These are phyloP conservation scores for Pachysandra terminalis DNA, from an alignment of 164 flowering plant species.

Conservation along the genomic window DNA sequence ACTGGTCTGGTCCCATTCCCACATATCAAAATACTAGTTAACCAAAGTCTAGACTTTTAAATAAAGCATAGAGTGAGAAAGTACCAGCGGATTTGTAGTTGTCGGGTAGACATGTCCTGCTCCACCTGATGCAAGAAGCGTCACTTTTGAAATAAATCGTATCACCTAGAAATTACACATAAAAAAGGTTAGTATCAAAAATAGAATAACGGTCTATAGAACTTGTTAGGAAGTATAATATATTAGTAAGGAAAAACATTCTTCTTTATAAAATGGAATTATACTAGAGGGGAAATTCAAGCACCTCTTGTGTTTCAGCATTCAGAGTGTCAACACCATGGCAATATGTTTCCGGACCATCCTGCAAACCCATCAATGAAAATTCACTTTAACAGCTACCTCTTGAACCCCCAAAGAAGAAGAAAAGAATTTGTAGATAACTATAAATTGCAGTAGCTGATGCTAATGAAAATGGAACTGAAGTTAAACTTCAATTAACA, in stretches of 20 bases:
- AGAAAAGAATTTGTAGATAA: neutral
- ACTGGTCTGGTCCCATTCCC: too few species aligned
- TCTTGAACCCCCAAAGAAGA: neutral
- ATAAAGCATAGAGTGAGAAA: neutral
- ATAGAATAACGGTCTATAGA: neutral
- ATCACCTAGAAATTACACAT: slow-evolving; percentile 48
- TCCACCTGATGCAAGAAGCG: slow-evolving; percentile 95
- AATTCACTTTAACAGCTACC: neutral
- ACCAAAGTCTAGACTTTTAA: too few species aligned
- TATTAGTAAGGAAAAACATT: neutral
- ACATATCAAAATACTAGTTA: too few species aligned
- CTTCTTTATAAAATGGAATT: neutral
- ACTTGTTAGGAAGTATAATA: neutral
- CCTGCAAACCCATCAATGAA: slow-evolving; percentile 42
- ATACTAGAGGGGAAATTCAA: neutral
- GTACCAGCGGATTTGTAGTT: slow-evolving; percentile 94
- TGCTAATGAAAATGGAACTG: neutral
- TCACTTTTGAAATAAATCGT: slow-evolving; percentile 86
- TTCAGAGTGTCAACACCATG: slow-evolving; percentile 91
- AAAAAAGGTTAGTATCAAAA: neutral
- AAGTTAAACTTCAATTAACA: neutral
- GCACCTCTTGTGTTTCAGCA: slow-evolving; percentile 81
- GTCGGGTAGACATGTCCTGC: slow-evolving; percentile 96
- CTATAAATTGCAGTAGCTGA: neutral
- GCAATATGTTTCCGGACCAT: slow-evolving; percentile 72